phyloP scores from a whole-genome alignment of 129 eudicot species.

The Pulicaria dysenterica region DNA sequence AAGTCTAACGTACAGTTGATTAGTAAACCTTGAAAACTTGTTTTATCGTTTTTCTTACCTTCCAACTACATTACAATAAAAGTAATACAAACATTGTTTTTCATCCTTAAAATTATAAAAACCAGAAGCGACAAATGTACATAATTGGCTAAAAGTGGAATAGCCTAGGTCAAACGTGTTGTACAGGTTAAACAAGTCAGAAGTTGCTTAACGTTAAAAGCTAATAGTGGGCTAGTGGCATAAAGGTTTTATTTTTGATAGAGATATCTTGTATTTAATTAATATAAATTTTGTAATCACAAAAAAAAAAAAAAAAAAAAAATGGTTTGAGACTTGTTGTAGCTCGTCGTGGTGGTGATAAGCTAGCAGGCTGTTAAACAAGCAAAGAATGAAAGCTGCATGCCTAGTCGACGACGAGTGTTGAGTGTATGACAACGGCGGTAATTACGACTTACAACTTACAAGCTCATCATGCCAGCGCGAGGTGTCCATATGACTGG shows the following conservation, averaged over 20 bases:
- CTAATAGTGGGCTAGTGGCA: not conserved
- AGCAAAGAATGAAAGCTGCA: no score
- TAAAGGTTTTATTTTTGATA: not conserved
- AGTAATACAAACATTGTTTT: not conserved
- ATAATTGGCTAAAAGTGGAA: not conserved
- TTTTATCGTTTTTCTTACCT: constrained; percentile 63
- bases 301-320: no score
- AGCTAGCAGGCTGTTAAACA: no score
- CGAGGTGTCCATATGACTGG: no score
- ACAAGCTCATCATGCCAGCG: no score
- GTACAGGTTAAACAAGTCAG: not conserved
- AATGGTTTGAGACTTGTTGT: no score
- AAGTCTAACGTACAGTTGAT: no score
- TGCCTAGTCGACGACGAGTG: no score
- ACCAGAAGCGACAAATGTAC: not conserved
- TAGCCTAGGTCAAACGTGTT: no score
- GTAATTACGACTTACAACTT: no score
- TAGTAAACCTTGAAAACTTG: constrained; percentile 47
- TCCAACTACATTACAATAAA: constrained; percentile 51
- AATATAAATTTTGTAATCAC: not conserved
- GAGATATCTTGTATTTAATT: not conserved
- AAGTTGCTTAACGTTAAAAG: not conserved
- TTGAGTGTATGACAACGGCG: no score
- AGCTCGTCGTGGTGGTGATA: no score
- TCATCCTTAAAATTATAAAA: not conserved